A percentile compares a stretch with the other conserved stretches of the same genome.
Evolutionary conservation across 2,329 filamentous ascomycete genomes (phyloP).

Genomic region (Ophiostoma australiae): DNA sequence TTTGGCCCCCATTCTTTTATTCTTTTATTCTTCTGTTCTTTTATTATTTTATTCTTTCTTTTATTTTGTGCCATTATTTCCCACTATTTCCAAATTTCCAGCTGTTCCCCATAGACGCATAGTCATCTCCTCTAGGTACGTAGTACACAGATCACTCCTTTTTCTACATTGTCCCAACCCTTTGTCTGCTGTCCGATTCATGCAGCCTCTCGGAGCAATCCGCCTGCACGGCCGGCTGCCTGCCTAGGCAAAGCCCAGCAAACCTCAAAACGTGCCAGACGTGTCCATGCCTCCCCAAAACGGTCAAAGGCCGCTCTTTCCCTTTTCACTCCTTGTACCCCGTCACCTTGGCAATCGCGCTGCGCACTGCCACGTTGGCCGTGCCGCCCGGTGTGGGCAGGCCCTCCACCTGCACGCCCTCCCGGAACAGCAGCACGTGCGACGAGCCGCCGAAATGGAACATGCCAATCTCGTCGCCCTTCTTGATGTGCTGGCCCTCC

Average conservation of each 20-base stretch:
- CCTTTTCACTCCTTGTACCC: constrained; percentile 5
- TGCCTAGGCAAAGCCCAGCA: too few relatives aligned
- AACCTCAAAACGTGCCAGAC: background rate
- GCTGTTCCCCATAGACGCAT: too few relatives aligned
- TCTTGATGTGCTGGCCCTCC: constrained; percentile 59
- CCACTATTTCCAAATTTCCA: too few relatives aligned
- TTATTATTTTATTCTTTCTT: too few relatives aligned
- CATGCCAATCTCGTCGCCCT: constrained; percentile 70
- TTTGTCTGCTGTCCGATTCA: background rate
- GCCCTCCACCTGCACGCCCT: constrained; percentile 46
- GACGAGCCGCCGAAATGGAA: constrained; percentile 75
- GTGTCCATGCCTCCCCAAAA: too few relatives aligned
- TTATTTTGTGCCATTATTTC: too few relatives aligned
- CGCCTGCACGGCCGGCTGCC: background rate
- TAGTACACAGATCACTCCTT: background rate
- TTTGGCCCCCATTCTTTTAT: too few relatives aligned
- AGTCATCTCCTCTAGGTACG: too few relatives aligned
- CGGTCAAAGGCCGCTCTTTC: background rate
- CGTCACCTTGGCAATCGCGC: constrained; percentile 31
- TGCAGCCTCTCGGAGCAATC: constrained; percentile 1
- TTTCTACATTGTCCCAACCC: background rate
- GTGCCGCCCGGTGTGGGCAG: constrained; percentile 33
- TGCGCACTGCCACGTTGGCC: constrained; percentile 35
- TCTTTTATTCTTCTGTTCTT: too few relatives aligned
- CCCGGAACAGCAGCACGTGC: constrained; percentile 63